A percentile compares a stretch with the other conserved stretches of the same genome.
Conservation (phyloP, 768 basidiomycete genomes). For the Trametes cubensis region DNA sequence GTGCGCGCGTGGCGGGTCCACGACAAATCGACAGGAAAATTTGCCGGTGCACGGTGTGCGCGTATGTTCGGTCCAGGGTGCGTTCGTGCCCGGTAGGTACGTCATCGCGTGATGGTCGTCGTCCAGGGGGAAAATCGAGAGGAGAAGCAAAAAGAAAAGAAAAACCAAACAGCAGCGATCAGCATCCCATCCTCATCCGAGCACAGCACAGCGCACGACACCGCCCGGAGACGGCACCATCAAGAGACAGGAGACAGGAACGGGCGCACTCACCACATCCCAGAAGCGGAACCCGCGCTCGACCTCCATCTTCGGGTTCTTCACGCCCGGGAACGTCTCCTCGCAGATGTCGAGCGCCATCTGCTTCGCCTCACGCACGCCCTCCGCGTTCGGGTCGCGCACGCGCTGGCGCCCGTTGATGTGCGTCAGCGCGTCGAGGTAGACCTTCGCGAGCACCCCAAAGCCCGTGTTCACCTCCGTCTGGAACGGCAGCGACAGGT, state of each 20-base stretch:
- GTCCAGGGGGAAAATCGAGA: too few species aligned
- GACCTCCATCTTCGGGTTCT: constrained; percentile 83
- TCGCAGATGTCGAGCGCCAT: constrained; percentile 92
- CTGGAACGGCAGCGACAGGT: constrained; percentile 92
- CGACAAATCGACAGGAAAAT: too few species aligned
- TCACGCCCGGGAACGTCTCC: constrained; percentile 92
- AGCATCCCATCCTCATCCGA: constrained; percentile 7
- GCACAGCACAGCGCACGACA: background rate
- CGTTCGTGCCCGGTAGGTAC: too few species aligned
- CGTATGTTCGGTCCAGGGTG: too few species aligned
- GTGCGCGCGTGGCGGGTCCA: too few species aligned
- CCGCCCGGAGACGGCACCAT: background rate
- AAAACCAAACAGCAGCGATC: background rate
- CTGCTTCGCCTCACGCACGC: constrained; percentile 79
- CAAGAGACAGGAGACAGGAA: background rate
- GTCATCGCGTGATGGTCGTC: too few species aligned
- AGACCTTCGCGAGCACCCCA: constrained; percentile 95
- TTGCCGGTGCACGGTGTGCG: too few species aligned
- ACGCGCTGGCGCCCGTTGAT: constrained; percentile 80
- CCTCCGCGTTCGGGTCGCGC: constrained; percentile 74
- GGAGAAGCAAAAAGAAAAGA: too few species aligned
- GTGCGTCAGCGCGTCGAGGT: constrained; percentile 90
- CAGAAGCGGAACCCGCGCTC: constrained; percentile 98
- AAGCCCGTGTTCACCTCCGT: constrained; percentile 97
- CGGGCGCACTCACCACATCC: constrained; percentile 78